These are phyloP conservation scores for Daldinia caldariorum DNA, from an alignment of 495 filamentous ascomycete genomes.

Conservation along the genomic window DNA sequence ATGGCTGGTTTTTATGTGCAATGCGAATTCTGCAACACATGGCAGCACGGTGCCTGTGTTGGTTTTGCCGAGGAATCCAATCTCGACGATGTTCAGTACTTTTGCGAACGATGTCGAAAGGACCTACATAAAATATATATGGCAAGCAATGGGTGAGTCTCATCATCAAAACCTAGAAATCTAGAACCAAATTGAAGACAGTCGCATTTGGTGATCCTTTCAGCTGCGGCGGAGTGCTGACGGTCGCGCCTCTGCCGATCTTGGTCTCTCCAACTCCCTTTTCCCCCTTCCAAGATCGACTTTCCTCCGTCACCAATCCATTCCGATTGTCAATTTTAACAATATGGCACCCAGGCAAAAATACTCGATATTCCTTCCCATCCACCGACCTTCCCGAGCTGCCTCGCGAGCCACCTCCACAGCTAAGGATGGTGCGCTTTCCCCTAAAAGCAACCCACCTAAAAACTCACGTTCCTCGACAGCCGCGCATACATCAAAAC, in stretches of 20 bases:
- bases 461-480: constrained; percentile 60
- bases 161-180: constrained; percentile 23
- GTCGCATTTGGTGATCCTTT: constrained; percentile 35
- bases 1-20: constrained; percentile 95
- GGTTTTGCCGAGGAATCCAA: constrained; percentile 92
- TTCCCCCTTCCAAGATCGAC: constrained; percentile 10
- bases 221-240: constrained; percentile 48
- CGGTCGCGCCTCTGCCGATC: constrained; percentile 46
- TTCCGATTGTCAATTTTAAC: constrained; percentile 41
- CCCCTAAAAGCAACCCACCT: constrained; percentile 58
- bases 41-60: constrained; percentile 98
- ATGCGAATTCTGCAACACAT: constrained; percentile 97
- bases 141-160: constrained; percentile 84
- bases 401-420: constrained; percentile 65
- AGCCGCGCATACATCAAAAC: constrained; percentile 69
- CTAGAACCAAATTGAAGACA: constrained; percentile 19
- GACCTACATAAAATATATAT: constrained; percentile 86
- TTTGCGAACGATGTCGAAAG: constrained; percentile 92
- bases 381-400: constrained; percentile 57
- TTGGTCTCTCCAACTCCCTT: constrained; percentile 33
- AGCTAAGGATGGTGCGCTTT: constrained; percentile 65
- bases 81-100: constrained; percentile 86
- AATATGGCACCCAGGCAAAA: constrained; percentile 57
- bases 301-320: constrained; percentile 4
- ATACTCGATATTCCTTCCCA: constrained; percentile 66